Base-by-base conservation (phyloP, 306 rosid genomes). In the Albizia julibrissin region DNA sequence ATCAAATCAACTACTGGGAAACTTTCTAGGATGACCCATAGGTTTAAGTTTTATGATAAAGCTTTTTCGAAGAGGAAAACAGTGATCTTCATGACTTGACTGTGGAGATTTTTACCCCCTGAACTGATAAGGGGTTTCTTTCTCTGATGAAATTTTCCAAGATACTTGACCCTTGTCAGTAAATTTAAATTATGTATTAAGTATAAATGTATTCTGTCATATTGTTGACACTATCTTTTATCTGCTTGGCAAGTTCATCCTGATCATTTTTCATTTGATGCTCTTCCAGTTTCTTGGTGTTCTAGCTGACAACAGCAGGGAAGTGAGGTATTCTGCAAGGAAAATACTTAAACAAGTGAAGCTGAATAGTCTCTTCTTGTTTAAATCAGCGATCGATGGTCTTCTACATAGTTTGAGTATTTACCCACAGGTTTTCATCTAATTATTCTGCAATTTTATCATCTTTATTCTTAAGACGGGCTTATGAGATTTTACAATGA, bases 271-370 rank as follows among this genome's bases (percentile, higher is more conserved):
- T 73, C 47, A 40, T 54, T 82, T 54, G 54, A 75, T 82, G 75
- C 81, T 50, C 81, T 84, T 89, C 81, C 92, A 95, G 98, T 91
- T 95, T 91, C 95, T 93, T 72, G 88, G 91, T 79, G 86, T 90
- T 83, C 80, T 90, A 59, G 81, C 71, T 72, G 94, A 93, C 87
- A 82, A 75, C 69, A 78, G 79, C 83, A 70, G 52, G 47, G 83
- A 81, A 22, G 84, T 93, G 80, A 93, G 98, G 90, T 83, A 44
- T 79, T 83, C 87, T 21, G 85, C 80, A 8, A 87, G 92, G 92
- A 89, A 88, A 84, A 85, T 90, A 79, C 89, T 91, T 80, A 92
- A 85, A 84, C 40, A 85, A 77, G 88, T 77, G 75, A 93, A 87
- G 91, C 93, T 93, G 70, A 89, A 79, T 26, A 59, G 74, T 89